Evolutionary conservation across 202 grass and related monocot genomes (phyloP).

Genomic region (Hordeum pubiflorum): DNA sequence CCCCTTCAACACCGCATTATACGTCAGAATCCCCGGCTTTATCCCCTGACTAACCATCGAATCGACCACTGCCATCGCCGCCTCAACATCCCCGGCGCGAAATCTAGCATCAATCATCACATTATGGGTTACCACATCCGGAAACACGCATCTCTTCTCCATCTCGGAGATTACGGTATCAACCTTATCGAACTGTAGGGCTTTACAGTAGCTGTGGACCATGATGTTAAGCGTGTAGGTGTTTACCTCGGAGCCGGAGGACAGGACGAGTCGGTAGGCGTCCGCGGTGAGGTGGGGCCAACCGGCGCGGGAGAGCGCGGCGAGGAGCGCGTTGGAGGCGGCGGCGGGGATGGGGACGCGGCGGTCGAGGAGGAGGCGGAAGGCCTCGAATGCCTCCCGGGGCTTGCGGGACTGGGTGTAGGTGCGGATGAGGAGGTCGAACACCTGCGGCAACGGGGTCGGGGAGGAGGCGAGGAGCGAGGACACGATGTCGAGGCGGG

Average conservation of each 20-base stretch:
- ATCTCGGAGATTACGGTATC: conserved; percentile 50
- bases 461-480: conserved; percentile 34
- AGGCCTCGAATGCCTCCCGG: conserved; percentile 72
- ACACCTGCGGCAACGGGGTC: conserved; percentile 35
- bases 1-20: conserved; percentile 74
- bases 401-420: conserved; percentile 92
- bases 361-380: conserved; percentile 48
- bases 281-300: conserved; percentile 64
- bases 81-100: conserved; percentile 38
- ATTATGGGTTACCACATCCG: conserved; percentile 88
- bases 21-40: conserved; percentile 51
- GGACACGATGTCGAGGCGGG: conserved; percentile 46
- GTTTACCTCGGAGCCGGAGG: conserved; percentile 49
- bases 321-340: conserved; percentile 65
- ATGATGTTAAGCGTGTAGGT: conserved; percentile 87
- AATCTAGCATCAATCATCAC: conserved; percentile 71
- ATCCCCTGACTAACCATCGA: conserved; percentile 50
- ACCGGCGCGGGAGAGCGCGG: conserved; percentile 58
- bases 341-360: conserved; percentile 45
- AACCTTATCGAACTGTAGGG: conserved; percentile 44
- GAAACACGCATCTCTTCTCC: conserved; percentile 59
- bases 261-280: conserved; percentile 58
- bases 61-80: conserved; percentile 50
- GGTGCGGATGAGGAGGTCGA: conserved; percentile 92
- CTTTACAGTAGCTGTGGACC: conserved; percentile 75